Percentiles rank a stretch among this genome's conserved stretches.
Conservation (phyloP, 495 filamentous ascomycete species). For the Stereocaulon alpinum region DNA sequence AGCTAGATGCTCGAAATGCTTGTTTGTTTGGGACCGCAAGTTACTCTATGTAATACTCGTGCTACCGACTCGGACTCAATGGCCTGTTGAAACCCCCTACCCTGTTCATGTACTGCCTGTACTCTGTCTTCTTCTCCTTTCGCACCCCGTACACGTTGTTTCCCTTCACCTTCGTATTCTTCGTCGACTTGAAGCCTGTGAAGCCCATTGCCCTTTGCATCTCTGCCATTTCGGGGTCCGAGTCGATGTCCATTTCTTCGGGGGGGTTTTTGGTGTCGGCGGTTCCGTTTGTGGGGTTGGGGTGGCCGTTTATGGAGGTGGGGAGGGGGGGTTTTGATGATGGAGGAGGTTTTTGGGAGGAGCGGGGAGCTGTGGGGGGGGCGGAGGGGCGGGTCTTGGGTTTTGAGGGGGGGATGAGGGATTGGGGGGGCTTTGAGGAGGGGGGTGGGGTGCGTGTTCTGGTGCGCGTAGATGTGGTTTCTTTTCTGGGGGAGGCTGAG, state of each 20-base stretch:
- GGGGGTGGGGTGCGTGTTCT: slow-evolving; percentile 31
- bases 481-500: slow-evolving; percentile 27
- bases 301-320: slow-evolving; percentile 14
- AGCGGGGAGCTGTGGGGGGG: slow-evolving; percentile 16
- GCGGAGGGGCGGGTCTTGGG: slow-evolving; percentile 25
- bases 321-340: slow-evolving; percentile 12
- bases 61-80: slow-evolving; percentile 44
- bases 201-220: slow-evolving; percentile 89
- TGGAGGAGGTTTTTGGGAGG: neutral
- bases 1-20: no score
- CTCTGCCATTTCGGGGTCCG: slow-evolving; percentile 57
- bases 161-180: slow-evolving; percentile 80
- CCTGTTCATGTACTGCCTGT: slow-evolving; percentile 98
- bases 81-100: slow-evolving; percentile 94
- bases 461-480: slow-evolving; percentile 32
- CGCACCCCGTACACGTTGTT: slow-evolving; percentile 76
- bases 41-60: no score
- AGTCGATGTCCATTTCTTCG: slow-evolving; percentile 35
- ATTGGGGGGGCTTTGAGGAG: slow-evolving; percentile 27
- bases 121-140: slow-evolving; percentile 93
- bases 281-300: slow-evolving; percentile 13
- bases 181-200: slow-evolving; percentile 71
- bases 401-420: slow-evolving; percentile 21
- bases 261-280: slow-evolving; percentile 24
- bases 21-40: no score